A percentile compares a stretch with the other conserved stretches of the same genome.
Evolutionary conservation across 441 rosid species (phyloP).

Genomic region (Pelargonium cotyledonis): DNA sequence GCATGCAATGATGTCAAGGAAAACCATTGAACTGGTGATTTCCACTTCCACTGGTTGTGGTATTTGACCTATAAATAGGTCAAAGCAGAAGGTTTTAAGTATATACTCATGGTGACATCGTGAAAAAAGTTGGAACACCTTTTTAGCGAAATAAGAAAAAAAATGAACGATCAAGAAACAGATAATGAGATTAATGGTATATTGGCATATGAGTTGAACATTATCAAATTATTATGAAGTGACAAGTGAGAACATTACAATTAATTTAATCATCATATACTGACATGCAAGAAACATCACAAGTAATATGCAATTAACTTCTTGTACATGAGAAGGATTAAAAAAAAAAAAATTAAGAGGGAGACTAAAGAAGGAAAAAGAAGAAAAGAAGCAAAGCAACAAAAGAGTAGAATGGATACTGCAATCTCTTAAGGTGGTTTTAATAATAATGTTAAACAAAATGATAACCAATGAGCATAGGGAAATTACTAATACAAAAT

Average conservation of each 20-base stretch:
- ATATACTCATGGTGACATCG: constrained; percentile 14
- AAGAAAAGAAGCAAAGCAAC: not conserved
- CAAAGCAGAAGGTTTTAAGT: constrained; percentile 15
- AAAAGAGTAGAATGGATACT: not conserved
- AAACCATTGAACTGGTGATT: constrained; percentile 72
- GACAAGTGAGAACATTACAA: too few species aligned
- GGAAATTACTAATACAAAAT: not conserved
- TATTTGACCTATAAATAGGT: constrained; percentile 60
- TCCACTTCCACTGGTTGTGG: constrained; percentile 59
- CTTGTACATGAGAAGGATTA: not conserved
- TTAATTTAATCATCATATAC: too few species aligned
- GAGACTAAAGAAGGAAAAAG: not conserved
- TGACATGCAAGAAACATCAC: not conserved
- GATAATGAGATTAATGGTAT: constrained; percentile 2
- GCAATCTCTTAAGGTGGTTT: constrained; percentile 1
- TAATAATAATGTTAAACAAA: not conserved
- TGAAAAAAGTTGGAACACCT: not conserved
- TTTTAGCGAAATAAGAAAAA: not conserved
- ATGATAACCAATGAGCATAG: not conserved
- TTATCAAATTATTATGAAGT: too few species aligned
- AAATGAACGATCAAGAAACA: constrained; percentile 9
- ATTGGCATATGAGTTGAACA: too few species aligned
- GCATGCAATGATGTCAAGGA: constrained; percentile 81
- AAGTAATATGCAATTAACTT: not conserved
- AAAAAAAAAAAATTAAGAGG: not conserved